Conservation (phyloP, 306 rosid genomes). For the Carpinus fangiana region DNA sequence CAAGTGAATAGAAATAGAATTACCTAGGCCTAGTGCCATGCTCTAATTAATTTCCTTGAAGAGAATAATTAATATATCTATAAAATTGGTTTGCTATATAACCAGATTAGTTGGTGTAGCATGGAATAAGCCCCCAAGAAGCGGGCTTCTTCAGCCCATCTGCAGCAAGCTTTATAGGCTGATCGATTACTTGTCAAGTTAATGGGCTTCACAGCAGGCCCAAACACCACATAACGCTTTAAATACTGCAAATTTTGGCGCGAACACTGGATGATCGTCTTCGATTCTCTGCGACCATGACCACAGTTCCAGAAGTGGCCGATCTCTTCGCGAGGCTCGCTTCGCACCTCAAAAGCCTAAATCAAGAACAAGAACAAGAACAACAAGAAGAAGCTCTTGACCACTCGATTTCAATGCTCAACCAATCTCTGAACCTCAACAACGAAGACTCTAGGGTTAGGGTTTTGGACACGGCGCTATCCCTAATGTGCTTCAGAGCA, state of each 20-base stretch:
- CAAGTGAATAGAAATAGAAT: too few species aligned
- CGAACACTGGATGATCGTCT: conserved; percentile 15
- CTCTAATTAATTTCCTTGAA: too few species aligned
- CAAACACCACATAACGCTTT: neutral
- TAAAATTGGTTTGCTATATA: too few species aligned
- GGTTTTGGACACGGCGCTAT: conserved; percentile 42
- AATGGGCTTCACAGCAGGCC: neutral
- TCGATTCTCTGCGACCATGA: conserved; percentile 7
- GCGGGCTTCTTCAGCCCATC: too few species aligned
- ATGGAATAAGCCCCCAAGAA: too few species aligned
- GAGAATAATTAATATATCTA: too few species aligned
- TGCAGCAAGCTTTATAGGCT: too few species aligned
- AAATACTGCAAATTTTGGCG: conserved; percentile 32
- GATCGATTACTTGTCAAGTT: neutral
- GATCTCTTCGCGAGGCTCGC: conserved; percentile 41
- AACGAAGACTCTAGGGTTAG: conserved; percentile 32
- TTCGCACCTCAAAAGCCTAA: conserved; percentile 19
- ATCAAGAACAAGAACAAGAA: neutral
- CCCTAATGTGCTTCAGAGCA: conserved; percentile 44
- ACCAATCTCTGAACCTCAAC: conserved; percentile 34
- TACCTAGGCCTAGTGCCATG: too few species aligned
- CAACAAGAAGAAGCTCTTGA: conserved; percentile 17
- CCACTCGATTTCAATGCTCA: conserved; percentile 34
- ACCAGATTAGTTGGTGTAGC: too few species aligned
- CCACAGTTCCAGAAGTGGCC: conserved; percentile 26